A percentile compares a stretch with the other conserved stretches of the same genome.
Conservation (phyloP, 202 grass and related monocot species). For the Digitaria exilis region DNA sequence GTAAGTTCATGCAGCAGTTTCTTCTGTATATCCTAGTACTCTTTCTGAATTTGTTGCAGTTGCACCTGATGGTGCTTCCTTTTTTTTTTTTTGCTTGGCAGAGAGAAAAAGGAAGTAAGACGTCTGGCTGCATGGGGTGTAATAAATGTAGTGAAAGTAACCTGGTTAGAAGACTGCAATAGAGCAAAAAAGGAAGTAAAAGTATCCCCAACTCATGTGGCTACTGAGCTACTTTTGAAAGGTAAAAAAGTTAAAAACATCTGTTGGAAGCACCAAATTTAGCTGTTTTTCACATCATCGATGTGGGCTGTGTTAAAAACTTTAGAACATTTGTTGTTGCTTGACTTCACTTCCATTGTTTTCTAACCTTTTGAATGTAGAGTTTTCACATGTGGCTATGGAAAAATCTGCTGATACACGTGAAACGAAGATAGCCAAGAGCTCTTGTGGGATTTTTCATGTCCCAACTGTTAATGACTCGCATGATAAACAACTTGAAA, state of each 20-base stretch:
- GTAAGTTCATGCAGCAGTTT: conserved; percentile 67
- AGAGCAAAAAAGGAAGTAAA: conserved; percentile 71
- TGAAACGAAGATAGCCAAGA: conserved; percentile 60
- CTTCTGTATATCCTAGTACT: conserved; percentile 37
- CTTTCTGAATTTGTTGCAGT: conserved; percentile 37
- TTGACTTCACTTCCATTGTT: conserved; percentile 20
- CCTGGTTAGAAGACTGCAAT: conserved; percentile 92
- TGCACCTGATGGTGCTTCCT: conserved; percentile 37
- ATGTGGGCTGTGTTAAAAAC: not conserved
- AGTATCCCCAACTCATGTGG: conserved; percentile 64
- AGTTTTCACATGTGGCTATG: conserved; percentile 44
- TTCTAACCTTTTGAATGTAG: conserved; percentile 46
- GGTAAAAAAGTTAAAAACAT: conserved; percentile 45
- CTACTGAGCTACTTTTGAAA: conserved; percentile 72
- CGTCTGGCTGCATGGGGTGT: conserved; percentile 77
- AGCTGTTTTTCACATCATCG: conserved; percentile 34
- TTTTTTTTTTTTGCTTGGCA: conserved; percentile 51
- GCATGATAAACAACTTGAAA: conserved; percentile 53
- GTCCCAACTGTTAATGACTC: conserved; percentile 50
- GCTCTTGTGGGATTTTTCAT: conserved; percentile 44
- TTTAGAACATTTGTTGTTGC: not conserved
- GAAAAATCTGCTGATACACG: conserved; percentile 52
- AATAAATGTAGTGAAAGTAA: conserved; percentile 73
- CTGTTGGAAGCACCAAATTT: conserved; percentile 22
- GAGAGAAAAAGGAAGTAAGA: conserved; percentile 87